These are phyloP conservation scores for Cladophialophora chaetospira DNA, from an alignment of 2,329 filamentous ascomycete species.

Conservation along the genomic window DNA sequence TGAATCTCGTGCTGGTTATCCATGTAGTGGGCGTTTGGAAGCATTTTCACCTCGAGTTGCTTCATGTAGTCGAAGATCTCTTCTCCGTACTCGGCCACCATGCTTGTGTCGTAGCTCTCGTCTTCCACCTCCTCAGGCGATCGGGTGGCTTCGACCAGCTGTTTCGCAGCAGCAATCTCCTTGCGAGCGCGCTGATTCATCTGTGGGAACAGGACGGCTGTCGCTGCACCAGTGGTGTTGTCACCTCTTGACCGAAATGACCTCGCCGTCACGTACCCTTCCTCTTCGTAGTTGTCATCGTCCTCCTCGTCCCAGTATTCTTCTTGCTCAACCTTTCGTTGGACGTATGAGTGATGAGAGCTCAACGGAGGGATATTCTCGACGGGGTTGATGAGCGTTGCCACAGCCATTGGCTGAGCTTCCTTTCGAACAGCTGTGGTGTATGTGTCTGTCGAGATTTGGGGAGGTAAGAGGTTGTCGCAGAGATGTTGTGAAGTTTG, in stretches of 20 bases:
- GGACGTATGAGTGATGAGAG: slow-evolving; percentile 29
- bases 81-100: slow-evolving; percentile 95
- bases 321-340: slow-evolving; percentile 56
- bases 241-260: slow-evolving; percentile 76
- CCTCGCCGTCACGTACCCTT: slow-evolving; percentile 72
- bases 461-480: neutral
- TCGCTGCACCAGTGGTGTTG: slow-evolving; percentile 67
- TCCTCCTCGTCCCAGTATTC: slow-evolving; percentile 74
- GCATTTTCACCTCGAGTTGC: slow-evolving; percentile 78
- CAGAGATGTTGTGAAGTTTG: slow-evolving; percentile 6
- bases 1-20: slow-evolving; percentile 95
- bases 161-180: slow-evolving; percentile 70
- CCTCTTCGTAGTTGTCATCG: slow-evolving; percentile 72
- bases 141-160: slow-evolving; percentile 66
- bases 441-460: slow-evolving; percentile 1
- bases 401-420: slow-evolving; percentile 24
- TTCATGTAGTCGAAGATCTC: slow-evolving; percentile 95
- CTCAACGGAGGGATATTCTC: slow-evolving; percentile 20
- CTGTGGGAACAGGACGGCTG: slow-evolving; percentile 70
- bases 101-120: slow-evolving; percentile 89
- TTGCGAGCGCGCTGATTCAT: slow-evolving; percentile 67
- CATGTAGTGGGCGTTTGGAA: slow-evolving; percentile 94
- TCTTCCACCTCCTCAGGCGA: slow-evolving; percentile 79
- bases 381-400: slow-evolving; percentile 22
- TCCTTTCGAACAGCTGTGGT: slow-evolving; percentile 9